Percentiles rank a stretch among this genome's conserved stretches.
Evolutionary conservation across 2,329 filamentous ascomycete species (phyloP).

Genomic region (Penicillium sp.): DNA sequence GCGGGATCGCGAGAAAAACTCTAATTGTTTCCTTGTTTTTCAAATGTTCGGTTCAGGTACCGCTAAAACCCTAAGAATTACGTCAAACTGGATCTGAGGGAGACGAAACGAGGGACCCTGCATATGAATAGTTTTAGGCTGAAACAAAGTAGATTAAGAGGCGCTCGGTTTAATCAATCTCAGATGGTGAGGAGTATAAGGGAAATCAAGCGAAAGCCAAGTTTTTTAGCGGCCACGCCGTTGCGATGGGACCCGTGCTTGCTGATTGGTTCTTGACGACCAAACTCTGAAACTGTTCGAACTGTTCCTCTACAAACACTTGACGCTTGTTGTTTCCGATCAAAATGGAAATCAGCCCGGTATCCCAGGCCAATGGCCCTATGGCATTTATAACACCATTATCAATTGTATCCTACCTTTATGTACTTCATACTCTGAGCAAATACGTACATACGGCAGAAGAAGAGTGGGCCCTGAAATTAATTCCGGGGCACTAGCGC

Average conservation of each 20-base stretch:
- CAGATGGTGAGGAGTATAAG: slow-evolving; percentile 5
- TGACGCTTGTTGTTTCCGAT: background rate
- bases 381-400: background rate
- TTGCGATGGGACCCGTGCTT: background rate
- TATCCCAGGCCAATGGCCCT: background rate
- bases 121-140: slow-evolving; percentile 2
- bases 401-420: too few species aligned
- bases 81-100: background rate
- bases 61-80: background rate
- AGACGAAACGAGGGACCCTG: background rate
- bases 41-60: background rate
- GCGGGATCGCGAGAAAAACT: background rate
- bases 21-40: background rate
- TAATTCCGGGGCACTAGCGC: slow-evolving; percentile 4
- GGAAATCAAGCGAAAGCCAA: slow-evolving; percentile 16
- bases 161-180: slow-evolving; percentile 15
- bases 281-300: slow-evolving; percentile 14
- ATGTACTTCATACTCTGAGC: too few species aligned
- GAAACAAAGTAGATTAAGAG: slow-evolving; percentile 8
- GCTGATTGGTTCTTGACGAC: slow-evolving; percentile 12
- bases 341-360: background rate
- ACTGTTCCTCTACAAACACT: too few species aligned
- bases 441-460: slow-evolving; percentile 10
- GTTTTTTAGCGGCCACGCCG: slow-evolving; percentile 15
- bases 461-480: slow-evolving; percentile 5